Percentiles rank a stretch among this genome's conserved stretches.
Evolutionary conservation across 768 basidiomycete genomes (phyloP).

Genomic region (Trichaptum fuscoviolaceum): DNA sequence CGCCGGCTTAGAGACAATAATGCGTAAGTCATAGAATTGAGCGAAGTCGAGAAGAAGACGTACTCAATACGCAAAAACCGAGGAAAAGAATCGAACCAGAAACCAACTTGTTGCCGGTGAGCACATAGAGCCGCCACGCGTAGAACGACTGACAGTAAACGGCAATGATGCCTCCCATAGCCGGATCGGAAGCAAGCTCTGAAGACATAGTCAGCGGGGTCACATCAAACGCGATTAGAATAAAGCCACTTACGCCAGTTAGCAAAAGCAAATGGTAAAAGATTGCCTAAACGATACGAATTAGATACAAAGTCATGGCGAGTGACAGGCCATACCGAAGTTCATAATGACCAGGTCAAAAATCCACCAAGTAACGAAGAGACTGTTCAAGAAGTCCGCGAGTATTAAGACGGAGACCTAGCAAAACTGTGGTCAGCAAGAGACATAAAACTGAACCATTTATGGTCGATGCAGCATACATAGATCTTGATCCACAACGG

Average conservation of each 20-base stretch:
- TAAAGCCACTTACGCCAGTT: conserved; percentile 10
- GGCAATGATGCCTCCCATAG: conserved; percentile 17
- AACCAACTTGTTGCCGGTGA: conserved; percentile 16
- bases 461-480: conserved; percentile 11
- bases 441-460: too few relatives aligned
- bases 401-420: conserved; percentile 17
- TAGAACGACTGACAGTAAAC: conserved; percentile 19
- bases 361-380: conserved; percentile 18
- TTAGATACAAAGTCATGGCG: not conserved
- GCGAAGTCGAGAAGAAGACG: conserved; percentile 9
- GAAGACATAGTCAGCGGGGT: conserved; percentile 9
- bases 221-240: conserved; percentile 11
- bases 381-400: conserved; percentile 17
- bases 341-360: conserved; percentile 16
- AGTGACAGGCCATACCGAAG: conserved; percentile 13
- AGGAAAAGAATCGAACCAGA: conserved; percentile 9
- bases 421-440: too few relatives aligned
- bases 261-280: conserved; percentile 4
- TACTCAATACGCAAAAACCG: conserved; percentile 7
- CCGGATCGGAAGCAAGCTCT: not conserved
- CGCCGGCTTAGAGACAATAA: conserved; percentile 11
- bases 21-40: not conserved
- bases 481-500: conserved; percentile 16
- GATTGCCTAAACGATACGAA: conserved; percentile 5
- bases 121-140: conserved; percentile 19